phyloP scores from a whole-genome alignment of 2,329 filamentous ascomycete species.

The Phaeosphaeriaceae sp. region DNA sequence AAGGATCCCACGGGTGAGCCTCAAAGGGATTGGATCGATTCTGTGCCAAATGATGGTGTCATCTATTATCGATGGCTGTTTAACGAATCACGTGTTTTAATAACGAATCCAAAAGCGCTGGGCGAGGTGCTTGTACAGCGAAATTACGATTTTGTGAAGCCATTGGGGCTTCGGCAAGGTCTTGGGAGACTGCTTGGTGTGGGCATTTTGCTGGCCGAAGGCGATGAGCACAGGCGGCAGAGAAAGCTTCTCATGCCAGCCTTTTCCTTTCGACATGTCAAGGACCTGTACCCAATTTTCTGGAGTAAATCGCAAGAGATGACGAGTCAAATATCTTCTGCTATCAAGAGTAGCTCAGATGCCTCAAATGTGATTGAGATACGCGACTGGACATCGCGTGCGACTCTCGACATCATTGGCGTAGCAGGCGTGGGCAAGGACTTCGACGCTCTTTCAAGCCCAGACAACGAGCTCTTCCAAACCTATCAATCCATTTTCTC shows the following conservation, averaged over 20 bases:
- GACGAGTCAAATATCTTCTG: constrained; percentile 40
- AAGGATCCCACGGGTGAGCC: constrained; percentile 53
- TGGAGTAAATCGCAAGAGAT: constrained; percentile 57
- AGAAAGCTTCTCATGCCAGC: constrained; percentile 57
- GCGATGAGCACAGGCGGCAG: constrained; percentile 81
- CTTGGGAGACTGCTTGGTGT: constrained; percentile 71
- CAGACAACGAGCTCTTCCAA: constrained; percentile 58
- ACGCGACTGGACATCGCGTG: constrained; percentile 55
- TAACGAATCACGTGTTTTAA: constrained; percentile 53
- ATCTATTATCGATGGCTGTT: constrained; percentile 59
- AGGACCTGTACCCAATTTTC: constrained; percentile 57
- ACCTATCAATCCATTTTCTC: constrained; percentile 61
- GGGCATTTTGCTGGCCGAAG: constrained; percentile 80
- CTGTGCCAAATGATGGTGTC: constrained; percentile 62
- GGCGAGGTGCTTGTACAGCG: constrained; percentile 58
- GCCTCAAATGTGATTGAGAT: constrained; percentile 51
- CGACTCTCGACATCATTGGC: constrained; percentile 66
- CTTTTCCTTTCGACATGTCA: constrained; percentile 58
- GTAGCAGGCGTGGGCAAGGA: constrained; percentile 63
- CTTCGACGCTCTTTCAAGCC: constrained; percentile 59
- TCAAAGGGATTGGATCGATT: constrained; percentile 58
- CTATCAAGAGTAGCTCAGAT: constrained; percentile 29
- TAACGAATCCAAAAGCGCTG: constrained; percentile 56
- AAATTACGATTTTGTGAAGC: constrained; percentile 60
- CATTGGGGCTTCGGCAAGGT: constrained; percentile 53